These are phyloP conservation scores for Trichoderma simmonsii DNA, from an alignment of 2,329 filamentous ascomycete species.

Conservation along the genomic window DNA sequence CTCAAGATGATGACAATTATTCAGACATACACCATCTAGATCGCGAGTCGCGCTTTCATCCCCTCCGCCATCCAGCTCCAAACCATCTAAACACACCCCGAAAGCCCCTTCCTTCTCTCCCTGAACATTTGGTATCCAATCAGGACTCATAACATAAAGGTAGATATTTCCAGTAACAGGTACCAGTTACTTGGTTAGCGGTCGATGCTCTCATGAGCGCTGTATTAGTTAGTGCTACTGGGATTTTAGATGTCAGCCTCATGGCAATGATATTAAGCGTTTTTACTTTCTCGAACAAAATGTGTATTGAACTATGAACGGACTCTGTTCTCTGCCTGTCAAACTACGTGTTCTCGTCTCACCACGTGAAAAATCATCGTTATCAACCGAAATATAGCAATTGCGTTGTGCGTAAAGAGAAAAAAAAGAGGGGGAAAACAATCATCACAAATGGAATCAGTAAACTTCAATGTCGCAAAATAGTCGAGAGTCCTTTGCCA, in stretches of 20 bases:
- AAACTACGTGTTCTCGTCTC: constrained; percentile 19
- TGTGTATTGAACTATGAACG: constrained; percentile 4
- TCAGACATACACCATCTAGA: constrained; percentile 12
- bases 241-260: neutral
- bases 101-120: constrained; percentile 40
- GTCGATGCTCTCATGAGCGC: neutral
- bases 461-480: constrained; percentile 9
- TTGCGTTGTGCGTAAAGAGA: neutral
- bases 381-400: constrained; percentile 22
- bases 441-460: constrained; percentile 16
- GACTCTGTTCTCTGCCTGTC: neutral
- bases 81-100: constrained; percentile 28
- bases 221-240: neutral
- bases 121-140: constrained; percentile 21
- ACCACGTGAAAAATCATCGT: constrained; percentile 21
- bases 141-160: neutral
- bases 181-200: neutral
- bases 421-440: neutral
- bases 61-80: neutral
- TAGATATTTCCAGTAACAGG: neutral
- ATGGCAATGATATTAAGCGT: constrained; percentile 1
- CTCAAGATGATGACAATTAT: constrained; percentile 20
- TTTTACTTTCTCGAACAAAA: neutral
- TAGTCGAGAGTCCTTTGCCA: neutral
- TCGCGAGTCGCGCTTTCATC: neutral